Base-by-base conservation (phyloP, 164 flowering plant species). In the Cinnamomum micranthum region DNA sequence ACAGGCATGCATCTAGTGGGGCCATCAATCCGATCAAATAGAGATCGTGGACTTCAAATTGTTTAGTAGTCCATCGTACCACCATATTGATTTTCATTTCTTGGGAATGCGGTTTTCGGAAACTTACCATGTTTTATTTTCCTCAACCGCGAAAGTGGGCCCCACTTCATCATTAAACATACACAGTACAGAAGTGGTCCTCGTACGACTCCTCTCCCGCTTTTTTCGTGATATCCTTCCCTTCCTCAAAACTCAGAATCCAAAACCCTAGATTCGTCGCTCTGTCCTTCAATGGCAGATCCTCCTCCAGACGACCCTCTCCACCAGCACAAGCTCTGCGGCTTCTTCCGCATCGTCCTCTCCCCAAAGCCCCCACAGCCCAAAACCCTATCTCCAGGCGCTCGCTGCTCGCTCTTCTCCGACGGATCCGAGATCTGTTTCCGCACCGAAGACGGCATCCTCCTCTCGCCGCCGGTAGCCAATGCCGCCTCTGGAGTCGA, bases 311-410 rank as follows among this genome's bases (percentile, higher is more conserved):
- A 69, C 23, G 74, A 68, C 22, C 19, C 24, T 28, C 63, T 72
- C 19, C 66, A 20, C 19, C 75, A 75, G 50, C 83, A 86, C 84
- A 90, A 88, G 78, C 95, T 87, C 78, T 87, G 93, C 81, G 97
- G 97, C 27, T 91, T 77, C 84, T 76, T 88, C 73, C 78, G 81
- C 67, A 77, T 86, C 6, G 88, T 91, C 63, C 88, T 90, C 50
- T 13, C 83, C 15, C 68, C 63, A 19, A 59, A 67, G 24, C 25
- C 31, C 15, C 51, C 69, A 64, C 13, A 63, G 52, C 10, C 58
- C 35, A 31, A 80, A 27, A 13, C 74, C 71, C 80, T 81, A 67
- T 33, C 65, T 27, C 52, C 78, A 24, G 78, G 78, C 25, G 67
- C 82, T 66, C 75, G 12, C 23, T 76, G 77, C 70, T 41, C 73